Percentiles rank a stretch among this genome's conserved stretches.
phyloP scores from a whole-genome alignment of 75 land plant genomes.

The Larix kaempferi region DNA sequence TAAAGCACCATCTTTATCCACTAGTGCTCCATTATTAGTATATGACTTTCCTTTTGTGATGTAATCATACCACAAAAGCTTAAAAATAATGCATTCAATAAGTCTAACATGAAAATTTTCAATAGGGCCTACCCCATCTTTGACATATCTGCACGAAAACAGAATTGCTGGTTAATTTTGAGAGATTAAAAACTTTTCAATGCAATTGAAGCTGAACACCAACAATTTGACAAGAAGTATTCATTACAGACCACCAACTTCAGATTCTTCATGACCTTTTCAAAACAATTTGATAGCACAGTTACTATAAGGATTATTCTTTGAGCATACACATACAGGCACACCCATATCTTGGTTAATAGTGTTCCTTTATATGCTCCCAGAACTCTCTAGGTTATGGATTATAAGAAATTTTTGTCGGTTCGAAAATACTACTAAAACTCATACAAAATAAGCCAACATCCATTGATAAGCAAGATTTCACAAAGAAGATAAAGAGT shows the following conservation, averaged over 20 bases:
- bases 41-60: conserved; percentile 8
- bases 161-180: not conserved
- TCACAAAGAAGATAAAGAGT: not conserved
- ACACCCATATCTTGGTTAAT: too few species aligned
- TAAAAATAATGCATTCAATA: conserved; percentile 47
- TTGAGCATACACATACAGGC: too few species aligned
- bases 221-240: not conserved
- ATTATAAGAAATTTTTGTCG: too few species aligned
- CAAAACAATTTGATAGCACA: too few species aligned
- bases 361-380: too few species aligned
- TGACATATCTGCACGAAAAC: conserved; percentile 40
- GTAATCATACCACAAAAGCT: conserved; percentile 70
- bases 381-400: too few species aligned
- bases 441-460: not conserved
- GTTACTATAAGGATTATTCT: too few species aligned
- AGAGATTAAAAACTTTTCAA: not conserved
- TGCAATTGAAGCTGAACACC: not conserved
- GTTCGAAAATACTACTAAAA: not conserved
- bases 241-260: too few species aligned
- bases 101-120: conserved; percentile 28
- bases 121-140: conserved; percentile 23
- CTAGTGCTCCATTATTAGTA: too few species aligned
- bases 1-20: too few species aligned
- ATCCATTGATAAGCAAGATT: conserved; percentile 2
- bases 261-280: too few species aligned